These are phyloP conservation scores for Aureobasidium mangrovei DNA, from an alignment of 2,329 filamentous ascomycete species.

Conservation along the genomic window DNA sequence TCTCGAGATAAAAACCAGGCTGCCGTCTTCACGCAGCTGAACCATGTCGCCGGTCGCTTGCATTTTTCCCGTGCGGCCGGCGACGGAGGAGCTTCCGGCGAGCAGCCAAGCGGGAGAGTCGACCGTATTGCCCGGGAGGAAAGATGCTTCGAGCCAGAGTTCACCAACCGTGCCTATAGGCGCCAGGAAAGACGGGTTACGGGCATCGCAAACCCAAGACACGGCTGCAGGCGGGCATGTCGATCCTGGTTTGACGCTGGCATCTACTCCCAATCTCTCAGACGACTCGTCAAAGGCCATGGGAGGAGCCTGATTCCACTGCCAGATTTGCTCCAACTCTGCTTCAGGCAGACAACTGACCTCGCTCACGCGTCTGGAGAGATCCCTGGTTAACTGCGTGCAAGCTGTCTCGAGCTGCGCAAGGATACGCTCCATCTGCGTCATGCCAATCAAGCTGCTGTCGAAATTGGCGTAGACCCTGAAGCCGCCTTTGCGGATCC, in stretches of 20 bases:
- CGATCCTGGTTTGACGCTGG: neutral
- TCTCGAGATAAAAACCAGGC: constrained; percentile 18
- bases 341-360: constrained; percentile 8
- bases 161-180: constrained; percentile 31
- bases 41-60: constrained; percentile 22
- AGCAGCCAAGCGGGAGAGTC: constrained; percentile 19
- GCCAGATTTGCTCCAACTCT: constrained; percentile 13
- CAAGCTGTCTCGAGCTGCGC: constrained; percentile 14
- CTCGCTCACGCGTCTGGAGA: neutral
- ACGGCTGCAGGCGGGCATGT: constrained; percentile 8
- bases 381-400: constrained; percentile 5
- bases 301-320: constrained; percentile 9
- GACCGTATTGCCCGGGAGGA: neutral
- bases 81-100: constrained; percentile 1
- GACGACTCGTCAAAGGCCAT: neutral
- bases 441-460: constrained; percentile 1
- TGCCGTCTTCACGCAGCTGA: constrained; percentile 18
- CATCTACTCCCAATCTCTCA: neutral
- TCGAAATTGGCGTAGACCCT: constrained; percentile 23
- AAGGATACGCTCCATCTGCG: constrained; percentile 15
- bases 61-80: constrained; percentile 11
- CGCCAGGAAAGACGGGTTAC: constrained; percentile 21
- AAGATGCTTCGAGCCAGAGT: constrained; percentile 13
- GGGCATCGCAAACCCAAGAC: constrained; percentile 25
- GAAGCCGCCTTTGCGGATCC: constrained; percentile 35